phyloP scores from a whole-genome alignment of 164 flowering plant genomes.

The Warburgia ugandensis region DNA sequence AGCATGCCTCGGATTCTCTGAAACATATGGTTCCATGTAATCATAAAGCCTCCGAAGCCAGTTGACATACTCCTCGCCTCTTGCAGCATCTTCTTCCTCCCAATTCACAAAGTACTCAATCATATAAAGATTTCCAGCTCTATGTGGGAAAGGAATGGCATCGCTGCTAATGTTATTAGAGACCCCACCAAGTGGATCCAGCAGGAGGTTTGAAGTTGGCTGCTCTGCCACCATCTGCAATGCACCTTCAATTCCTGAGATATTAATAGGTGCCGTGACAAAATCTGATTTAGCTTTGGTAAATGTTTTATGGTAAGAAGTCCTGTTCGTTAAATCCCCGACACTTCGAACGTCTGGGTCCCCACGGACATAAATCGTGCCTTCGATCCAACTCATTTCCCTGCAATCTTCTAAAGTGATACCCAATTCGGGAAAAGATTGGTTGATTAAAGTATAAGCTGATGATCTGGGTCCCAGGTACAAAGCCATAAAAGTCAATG shows the following conservation, averaged over 20 bases:
- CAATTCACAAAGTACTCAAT: slow-evolving; percentile 23
- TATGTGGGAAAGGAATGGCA: slow-evolving; percentile 19
- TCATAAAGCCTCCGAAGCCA: slow-evolving; percentile 18
- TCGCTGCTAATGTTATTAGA: slow-evolving; percentile 10
- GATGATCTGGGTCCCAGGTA: slow-evolving; percentile 10
- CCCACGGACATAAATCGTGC: slow-evolving; percentile 8
- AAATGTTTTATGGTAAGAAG: slow-evolving; percentile 8
- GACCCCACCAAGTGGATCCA: slow-evolving; percentile 24
- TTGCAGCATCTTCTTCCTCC: slow-evolving; percentile 6
- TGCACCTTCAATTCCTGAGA: slow-evolving; percentile 5
- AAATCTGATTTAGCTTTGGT: slow-evolving; percentile 23
- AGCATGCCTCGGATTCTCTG: slow-evolving; percentile 16
- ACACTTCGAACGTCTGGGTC: slow-evolving; percentile 8
- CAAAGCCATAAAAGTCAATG: slow-evolving; percentile 9
- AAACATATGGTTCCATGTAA: slow-evolving; percentile 16
- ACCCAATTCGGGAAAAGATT: slow-evolving; percentile 4
- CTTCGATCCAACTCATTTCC: slow-evolving; percentile 16
- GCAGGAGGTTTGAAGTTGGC: slow-evolving; percentile 12
- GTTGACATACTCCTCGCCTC: slow-evolving; percentile 5
- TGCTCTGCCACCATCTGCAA: slow-evolving; percentile 10
- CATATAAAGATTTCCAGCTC: slow-evolving; percentile 18
- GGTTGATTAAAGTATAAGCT: slow-evolving; percentile 2
- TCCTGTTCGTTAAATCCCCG: slow-evolving; percentile 11
- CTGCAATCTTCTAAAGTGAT: slow-evolving; percentile 8
- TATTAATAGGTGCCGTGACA: slow-evolving; percentile 12